phyloP scores from a whole-genome alignment of 257 asterid species.

The Forsythia viridissima region DNA sequence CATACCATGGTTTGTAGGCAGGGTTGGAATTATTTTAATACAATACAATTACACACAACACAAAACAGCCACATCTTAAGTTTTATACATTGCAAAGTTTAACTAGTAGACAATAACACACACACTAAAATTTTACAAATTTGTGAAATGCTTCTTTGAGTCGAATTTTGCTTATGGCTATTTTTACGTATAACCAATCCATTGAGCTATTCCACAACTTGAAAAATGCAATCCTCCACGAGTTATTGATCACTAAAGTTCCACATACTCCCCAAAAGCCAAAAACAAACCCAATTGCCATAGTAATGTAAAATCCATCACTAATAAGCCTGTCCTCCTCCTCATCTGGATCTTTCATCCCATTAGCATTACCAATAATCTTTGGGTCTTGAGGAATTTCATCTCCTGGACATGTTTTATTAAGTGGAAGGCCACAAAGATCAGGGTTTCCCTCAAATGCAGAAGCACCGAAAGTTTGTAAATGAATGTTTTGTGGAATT shows the following conservation, averaged over 20 bases:
- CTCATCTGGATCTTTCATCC: background rate
- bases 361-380: background rate
- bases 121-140: background rate
- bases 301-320: conserved; percentile 12
- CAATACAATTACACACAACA: too few relatives aligned
- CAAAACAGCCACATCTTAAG: too few relatives aligned
- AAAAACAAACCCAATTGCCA: conserved; percentile 18
- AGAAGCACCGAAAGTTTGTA: conserved; percentile 20
- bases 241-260: conserved; percentile 15
- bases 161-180: too few relatives aligned
- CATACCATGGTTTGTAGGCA: too few relatives aligned
- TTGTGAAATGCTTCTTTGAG: too few relatives aligned
- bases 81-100: too few relatives aligned
- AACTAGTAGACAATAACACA: too few relatives aligned
- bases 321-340: background rate
- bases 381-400: background rate
- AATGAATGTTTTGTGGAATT: conserved; percentile 18
- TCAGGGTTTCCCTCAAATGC: conserved; percentile 10
- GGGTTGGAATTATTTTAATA: too few relatives aligned
- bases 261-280: conserved; percentile 19
- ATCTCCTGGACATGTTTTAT: conserved; percentile 2
- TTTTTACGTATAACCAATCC: background rate
- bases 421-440: conserved; percentile 17
- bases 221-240: conserved; percentile 20
- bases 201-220: background rate